Evolutionary conservation across 805 yeast species (phyloP).

Genomic region (Teunomyces lycoperdinae): DNA sequence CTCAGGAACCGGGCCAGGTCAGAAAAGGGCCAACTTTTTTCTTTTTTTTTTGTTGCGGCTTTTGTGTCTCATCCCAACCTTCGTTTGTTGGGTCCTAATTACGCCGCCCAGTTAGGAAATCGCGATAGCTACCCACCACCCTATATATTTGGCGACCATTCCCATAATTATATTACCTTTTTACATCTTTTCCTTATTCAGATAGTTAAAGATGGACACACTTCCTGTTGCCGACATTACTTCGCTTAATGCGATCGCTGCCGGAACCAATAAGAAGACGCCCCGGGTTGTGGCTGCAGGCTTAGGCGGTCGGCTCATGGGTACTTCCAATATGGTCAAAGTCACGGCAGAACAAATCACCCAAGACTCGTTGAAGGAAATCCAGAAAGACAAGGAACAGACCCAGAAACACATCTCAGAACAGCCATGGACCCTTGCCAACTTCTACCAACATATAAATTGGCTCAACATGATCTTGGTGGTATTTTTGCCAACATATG

Average conservation of each 20-base stretch:
- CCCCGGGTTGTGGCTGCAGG: conserved; percentile 78
- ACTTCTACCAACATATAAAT: conserved; percentile 74
- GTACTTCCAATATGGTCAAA: conserved; percentile 67
- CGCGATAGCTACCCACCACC: not conserved
- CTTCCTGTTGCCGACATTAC: conserved; percentile 54
- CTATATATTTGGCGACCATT: not conserved
- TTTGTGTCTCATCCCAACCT: not conserved
- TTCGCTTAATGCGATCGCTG: conserved; percentile 73
- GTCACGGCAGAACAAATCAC: conserved; percentile 65
- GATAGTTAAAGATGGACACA: conserved; percentile 7
- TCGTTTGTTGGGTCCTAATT: not conserved
- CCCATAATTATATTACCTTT: not conserved
- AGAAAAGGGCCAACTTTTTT: not conserved
- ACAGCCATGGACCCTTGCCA: conserved; percentile 69
- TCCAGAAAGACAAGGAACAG: conserved; percentile 38
- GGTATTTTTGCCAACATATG: conserved; percentile 55
- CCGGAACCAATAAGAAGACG: conserved; percentile 70
- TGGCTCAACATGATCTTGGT: conserved; percentile 75
- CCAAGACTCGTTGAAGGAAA: conserved; percentile 45
- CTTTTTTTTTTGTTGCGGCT: not conserved
- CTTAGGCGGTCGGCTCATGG: conserved; percentile 74
- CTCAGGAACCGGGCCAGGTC: no score
- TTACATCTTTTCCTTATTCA: not conserved
- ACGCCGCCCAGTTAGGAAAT: not conserved
- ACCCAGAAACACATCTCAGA: conserved; percentile 63